A percentile compares a stretch with the other conserved stretches of the same genome.
Conservation (phyloP, 306 rosid species). For the Mucuna pruriens region DNA sequence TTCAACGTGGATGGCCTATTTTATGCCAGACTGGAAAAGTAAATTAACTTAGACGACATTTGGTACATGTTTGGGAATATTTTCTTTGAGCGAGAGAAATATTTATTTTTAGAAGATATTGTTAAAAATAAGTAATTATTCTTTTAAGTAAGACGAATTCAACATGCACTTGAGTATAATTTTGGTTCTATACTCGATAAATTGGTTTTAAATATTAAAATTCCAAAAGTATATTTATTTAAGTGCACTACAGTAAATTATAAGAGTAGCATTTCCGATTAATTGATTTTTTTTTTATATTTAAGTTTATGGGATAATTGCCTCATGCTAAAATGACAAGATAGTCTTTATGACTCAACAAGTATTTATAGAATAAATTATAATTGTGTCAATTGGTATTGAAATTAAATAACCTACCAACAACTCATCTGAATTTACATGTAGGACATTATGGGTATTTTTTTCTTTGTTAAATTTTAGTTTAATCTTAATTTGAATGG, state of each 20-base stretch:
- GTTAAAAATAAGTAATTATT: neutral
- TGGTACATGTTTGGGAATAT: neutral
- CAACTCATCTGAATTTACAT: neutral
- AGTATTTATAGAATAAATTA: neutral
- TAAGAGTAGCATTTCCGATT: neutral
- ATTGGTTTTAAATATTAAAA: neutral
- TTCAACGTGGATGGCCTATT: neutral
- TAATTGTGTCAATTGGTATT: neutral
- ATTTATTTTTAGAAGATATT: neutral
- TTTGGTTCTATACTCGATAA: neutral
- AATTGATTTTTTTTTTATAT: neutral
- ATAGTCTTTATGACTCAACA: neutral
- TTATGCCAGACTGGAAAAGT: neutral
- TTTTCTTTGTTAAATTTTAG: neutral
- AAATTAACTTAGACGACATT: neutral
- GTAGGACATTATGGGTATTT: neutral
- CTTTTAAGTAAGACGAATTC: neutral
- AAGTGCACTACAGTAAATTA: too few relatives aligned
- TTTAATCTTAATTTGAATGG: neutral
- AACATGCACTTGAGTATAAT: neutral
- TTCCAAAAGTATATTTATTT: too few relatives aligned
- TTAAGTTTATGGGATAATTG: neutral
- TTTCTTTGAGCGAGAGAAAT: neutral
- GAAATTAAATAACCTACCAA: neutral
- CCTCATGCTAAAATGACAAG: neutral